Conservation (phyloP, 352 stramenopile genomes). For the Phytophthora agathidicida region DNA sequence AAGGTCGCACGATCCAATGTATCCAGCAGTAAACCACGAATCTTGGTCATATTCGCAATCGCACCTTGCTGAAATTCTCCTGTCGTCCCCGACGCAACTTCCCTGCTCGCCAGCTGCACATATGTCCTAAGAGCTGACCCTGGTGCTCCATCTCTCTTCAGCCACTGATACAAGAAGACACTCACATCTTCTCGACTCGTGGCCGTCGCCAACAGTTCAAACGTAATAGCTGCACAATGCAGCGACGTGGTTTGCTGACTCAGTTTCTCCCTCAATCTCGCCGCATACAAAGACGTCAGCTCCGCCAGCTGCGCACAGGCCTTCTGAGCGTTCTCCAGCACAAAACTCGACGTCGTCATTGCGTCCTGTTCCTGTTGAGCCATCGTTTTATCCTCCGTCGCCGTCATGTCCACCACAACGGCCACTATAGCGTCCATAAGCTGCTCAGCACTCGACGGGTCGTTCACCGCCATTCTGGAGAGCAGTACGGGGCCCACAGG, state of each 20-base stretch:
- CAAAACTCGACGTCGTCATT: not conserved
- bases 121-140: conserved; percentile 31
- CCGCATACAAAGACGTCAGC: conserved; percentile 47
- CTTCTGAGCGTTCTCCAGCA: conserved; percentile 24
- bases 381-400: conserved; percentile 22
- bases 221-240: conserved; percentile 27
- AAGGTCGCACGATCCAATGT: conserved; percentile 16
- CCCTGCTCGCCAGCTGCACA: conserved; percentile 25
- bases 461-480: conserved; percentile 53
- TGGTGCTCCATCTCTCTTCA: conserved; percentile 27
- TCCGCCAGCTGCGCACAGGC: conserved; percentile 40
- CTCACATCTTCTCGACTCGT: conserved; percentile 29
- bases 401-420: conserved; percentile 29
- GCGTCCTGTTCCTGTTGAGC: conserved; percentile 41
- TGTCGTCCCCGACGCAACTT: not conserved
- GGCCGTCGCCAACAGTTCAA: conserved; percentile 23
- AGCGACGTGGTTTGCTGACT: conserved; percentile 33
- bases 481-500: conserved; percentile 50
- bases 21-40: conserved; percentile 32
- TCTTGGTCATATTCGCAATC: conserved; percentile 9
- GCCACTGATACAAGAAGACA: conserved; percentile 56
- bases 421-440: conserved; percentile 48
- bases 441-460: conserved; percentile 43
- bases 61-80: conserved; percentile 32
- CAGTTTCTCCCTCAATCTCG: conserved; percentile 37